These are phyloP conservation scores for Xerocomus spinulosus DNA, from an alignment of 768 basidiomycete genomes.

Conservation along the genomic window DNA sequence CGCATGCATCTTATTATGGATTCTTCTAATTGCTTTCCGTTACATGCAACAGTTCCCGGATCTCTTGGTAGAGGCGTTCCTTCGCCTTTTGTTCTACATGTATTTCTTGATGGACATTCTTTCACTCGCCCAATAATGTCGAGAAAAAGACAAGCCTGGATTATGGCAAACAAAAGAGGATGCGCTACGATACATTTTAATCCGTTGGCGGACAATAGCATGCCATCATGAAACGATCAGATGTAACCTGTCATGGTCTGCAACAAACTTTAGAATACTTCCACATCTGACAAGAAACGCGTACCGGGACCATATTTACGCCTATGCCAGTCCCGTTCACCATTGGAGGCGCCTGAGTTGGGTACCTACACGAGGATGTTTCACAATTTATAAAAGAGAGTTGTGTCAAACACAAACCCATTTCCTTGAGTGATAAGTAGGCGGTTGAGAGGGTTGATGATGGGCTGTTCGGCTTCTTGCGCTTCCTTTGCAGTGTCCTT, in stretches of 20 bases:
- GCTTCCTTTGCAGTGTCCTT: conserved; percentile 88
- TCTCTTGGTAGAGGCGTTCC: background rate
- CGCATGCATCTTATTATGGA: conserved; percentile 20
- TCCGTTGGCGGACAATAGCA: background rate
- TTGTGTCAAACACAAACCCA: conserved; percentile 33
- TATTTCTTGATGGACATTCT: conserved; percentile 12
- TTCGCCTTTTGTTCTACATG: background rate
- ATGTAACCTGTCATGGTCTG: conserved; percentile 46
- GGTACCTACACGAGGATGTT: conserved; percentile 40
- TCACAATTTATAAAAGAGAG: background rate
- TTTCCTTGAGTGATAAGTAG: conserved; percentile 74
- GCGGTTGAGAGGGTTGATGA: conserved; percentile 74
- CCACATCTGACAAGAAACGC: conserved; percentile 22
- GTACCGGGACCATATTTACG: conserved; percentile 55
- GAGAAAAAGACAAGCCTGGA: conserved; percentile 11
- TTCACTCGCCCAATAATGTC: background rate
- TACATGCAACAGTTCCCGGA: background rate
- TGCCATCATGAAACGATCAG: conserved; percentile 16
- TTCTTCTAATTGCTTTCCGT: conserved; percentile 18
- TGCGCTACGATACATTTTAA: conserved; percentile 26
- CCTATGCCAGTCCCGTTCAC: conserved; percentile 50
- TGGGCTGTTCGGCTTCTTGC: conserved; percentile 78
- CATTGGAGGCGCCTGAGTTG: conserved; percentile 57
- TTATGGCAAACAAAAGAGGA: conserved; percentile 24
- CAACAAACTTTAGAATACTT: conserved; percentile 6